Base-by-base conservation (phyloP, 2,329 filamentous ascomycete species). In the Hirsutella minnesotensis region DNA sequence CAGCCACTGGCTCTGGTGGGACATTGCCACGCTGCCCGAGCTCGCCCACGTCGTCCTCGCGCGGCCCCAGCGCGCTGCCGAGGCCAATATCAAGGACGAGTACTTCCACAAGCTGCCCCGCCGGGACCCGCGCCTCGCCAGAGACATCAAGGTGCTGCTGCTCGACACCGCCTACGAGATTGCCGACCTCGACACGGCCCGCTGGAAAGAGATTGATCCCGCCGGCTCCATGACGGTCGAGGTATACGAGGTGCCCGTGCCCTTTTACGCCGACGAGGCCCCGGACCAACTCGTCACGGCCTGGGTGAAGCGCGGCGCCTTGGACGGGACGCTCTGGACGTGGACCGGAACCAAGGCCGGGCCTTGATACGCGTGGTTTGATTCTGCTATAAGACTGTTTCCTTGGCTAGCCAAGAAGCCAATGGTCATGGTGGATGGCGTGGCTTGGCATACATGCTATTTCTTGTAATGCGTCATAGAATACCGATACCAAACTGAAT, bases 41-140 rank as follows among this genome's bases (percentile, higher is more conserved):
- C 52, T 73, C 34, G 57, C 65, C 22, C 63, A 62, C 12, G 53
- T 73, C 4, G 61, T 72, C 9, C 53, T 73, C 19, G 66, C 65
- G 24, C 56, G 60, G 31, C 53, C 66, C 16, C 54, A 60, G 38
- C 51, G 53, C 4, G 43, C 68, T 16, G 51, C 52, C 9, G 42
- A 38, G 31, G 50, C 51, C 39, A 65, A 64, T 46, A 55, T 63
- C 53, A 70, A 70, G 51, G 55, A 60, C 2, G 58, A 64, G 48
- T 68, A 66, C 49, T 66, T 64, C 41, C 56, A 57, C 44, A 60
- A 52, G 40, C 49, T 57, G 39, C 57, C 52, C 44, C 52, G 49
- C 36, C 54, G 53, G 19, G 53, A 53, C 39, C 46, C 43, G 39
- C 52, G 53, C 38, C 50, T 60, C 42, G 45, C 50, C 37, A 35